Percentiles rank a stretch among this genome's conserved stretches.
These are phyloP conservation scores for Aegilops speltoides DNA, from an alignment of 176 grass and related monocot genomes.

Conservation along the genomic window DNA sequence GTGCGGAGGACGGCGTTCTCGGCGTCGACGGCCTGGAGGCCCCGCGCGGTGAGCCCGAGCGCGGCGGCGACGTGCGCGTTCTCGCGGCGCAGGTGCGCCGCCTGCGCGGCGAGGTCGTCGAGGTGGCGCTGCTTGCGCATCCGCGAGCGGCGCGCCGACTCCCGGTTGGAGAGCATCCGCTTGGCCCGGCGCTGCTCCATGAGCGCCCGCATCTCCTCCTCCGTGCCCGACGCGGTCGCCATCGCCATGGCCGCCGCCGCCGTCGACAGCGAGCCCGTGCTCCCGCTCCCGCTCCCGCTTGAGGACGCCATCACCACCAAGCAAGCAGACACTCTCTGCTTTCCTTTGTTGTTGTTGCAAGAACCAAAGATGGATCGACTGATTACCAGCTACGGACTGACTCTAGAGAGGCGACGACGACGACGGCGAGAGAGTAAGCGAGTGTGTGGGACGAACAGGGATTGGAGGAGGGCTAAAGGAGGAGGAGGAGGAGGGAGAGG, in stretches of 20 bases:
- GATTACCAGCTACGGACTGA: slow-evolving; percentile 2
- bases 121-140: slow-evolving; percentile 94
- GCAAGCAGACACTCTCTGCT: background rate
- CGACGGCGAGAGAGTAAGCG: background rate
- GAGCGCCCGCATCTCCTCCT: slow-evolving; percentile 59
- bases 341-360: background rate
- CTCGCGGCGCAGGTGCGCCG: slow-evolving; percentile 62
- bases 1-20: slow-evolving; percentile 91
- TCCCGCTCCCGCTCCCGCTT: slow-evolving; percentile 49
- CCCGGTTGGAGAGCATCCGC: slow-evolving; percentile 89
- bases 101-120: slow-evolving; percentile 74
- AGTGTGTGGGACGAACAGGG: background rate
- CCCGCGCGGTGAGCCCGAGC: slow-evolving; percentile 59
- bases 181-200: slow-evolving; percentile 74
- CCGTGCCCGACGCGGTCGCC: slow-evolving; percentile 38
- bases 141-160: slow-evolving; percentile 83
- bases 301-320: slow-evolving; percentile 72
- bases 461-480: background rate
- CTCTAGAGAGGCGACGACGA: slow-evolving; percentile 1
- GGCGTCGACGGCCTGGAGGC: slow-evolving; percentile 63
- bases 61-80: slow-evolving; percentile 62
- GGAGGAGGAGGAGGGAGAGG: background rate
- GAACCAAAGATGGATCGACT: background rate
- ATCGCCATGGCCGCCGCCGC: slow-evolving; percentile 21
- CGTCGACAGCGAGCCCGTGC: slow-evolving; percentile 43